These are phyloP conservation scores for Cladophialophora immunda DNA, from an alignment of 2,329 filamentous ascomycete genomes.

Conservation along the genomic window DNA sequence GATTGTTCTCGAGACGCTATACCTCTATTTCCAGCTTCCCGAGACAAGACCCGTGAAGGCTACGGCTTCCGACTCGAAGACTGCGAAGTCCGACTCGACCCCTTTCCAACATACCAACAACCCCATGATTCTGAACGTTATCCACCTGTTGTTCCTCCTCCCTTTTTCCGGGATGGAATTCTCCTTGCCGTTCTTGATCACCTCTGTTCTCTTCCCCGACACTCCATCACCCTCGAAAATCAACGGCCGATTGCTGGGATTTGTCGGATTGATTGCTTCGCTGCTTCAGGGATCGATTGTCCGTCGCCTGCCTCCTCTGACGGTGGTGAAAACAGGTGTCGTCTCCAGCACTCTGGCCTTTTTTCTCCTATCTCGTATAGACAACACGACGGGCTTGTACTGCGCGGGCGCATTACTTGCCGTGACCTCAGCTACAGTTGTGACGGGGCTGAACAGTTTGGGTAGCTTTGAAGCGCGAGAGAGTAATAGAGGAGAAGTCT, in stretches of 20 bases:
- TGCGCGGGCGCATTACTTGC: conserved; percentile 83
- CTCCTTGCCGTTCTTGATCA: conserved; percentile 90
- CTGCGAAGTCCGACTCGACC: conserved; percentile 37
- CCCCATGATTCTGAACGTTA: conserved; percentile 79
- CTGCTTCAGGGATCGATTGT: conserved; percentile 94
- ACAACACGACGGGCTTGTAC: conserved; percentile 76
- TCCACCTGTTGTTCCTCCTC: conserved; percentile 89
- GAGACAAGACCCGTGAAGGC: conserved; percentile 77
- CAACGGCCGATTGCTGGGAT: conserved; percentile 86
- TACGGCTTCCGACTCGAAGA: conserved; percentile 42
- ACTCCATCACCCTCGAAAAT: conserved; percentile 67
- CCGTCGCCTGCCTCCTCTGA: conserved; percentile 80
- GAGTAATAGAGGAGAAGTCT: conserved; percentile 81
- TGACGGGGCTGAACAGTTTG: conserved; percentile 90
- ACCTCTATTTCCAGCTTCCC: conserved; percentile 83
- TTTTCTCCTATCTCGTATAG: conserved; percentile 75
- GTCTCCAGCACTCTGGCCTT: conserved; percentile 81
- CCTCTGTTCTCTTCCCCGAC: conserved; percentile 90
- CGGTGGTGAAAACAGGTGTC: conserved; percentile 81
- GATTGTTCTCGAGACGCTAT: conserved; percentile 85
- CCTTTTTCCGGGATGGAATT: conserved; percentile 99
- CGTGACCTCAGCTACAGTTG: conserved; percentile 90
- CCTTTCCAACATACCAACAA: conserved; percentile 71
- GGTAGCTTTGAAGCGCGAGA: conserved; percentile 87
- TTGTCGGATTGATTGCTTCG: conserved; percentile 88